phyloP scores from a whole-genome alignment of 352 stramenopile species.

The Globisporangium abappressorium region DNA sequence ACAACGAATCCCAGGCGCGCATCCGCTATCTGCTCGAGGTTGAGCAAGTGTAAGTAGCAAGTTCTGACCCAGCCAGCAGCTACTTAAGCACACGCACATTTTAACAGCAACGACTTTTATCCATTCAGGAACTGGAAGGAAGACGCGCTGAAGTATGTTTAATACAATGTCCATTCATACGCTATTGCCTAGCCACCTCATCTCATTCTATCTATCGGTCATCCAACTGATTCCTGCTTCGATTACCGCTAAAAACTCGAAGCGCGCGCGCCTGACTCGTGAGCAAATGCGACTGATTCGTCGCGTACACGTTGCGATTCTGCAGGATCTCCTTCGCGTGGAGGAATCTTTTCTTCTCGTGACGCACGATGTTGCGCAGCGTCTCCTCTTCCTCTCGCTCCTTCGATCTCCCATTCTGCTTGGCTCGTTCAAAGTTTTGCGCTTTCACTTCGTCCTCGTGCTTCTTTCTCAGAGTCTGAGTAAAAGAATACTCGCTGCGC shows the following conservation, averaged over 20 bases:
- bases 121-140: neutral
- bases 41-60: slow-evolving; percentile 13
- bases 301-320: slow-evolving; percentile 67
- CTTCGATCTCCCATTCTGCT: slow-evolving; percentile 31
- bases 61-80: too few relatives aligned
- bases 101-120: neutral
- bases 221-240: slow-evolving; percentile 16
- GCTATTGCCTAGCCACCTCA: too few relatives aligned
- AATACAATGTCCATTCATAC: neutral
- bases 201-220: slow-evolving; percentile 1
- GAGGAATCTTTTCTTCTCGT: slow-evolving; percentile 54
- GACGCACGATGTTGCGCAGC: slow-evolving; percentile 48
- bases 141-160: neutral
- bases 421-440: slow-evolving; percentile 29
- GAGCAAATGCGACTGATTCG: slow-evolving; percentile 38
- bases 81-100: neutral
- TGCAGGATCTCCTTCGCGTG: slow-evolving; percentile 60
- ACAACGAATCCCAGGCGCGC: slow-evolving; percentile 22
- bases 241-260: neutral
- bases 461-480: slow-evolving; percentile 21
- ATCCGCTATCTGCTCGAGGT: slow-evolving; percentile 23
- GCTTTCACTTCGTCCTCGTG: slow-evolving; percentile 26
- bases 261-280: slow-evolving; percentile 29
- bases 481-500: slow-evolving; percentile 31
- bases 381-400: slow-evolving; percentile 62